Percentiles rank a stretch among this genome's conserved stretches.
Conservation (phyloP, 2,329 filamentous ascomycete species). For the Pseudogymnoascus sp. region DNA sequence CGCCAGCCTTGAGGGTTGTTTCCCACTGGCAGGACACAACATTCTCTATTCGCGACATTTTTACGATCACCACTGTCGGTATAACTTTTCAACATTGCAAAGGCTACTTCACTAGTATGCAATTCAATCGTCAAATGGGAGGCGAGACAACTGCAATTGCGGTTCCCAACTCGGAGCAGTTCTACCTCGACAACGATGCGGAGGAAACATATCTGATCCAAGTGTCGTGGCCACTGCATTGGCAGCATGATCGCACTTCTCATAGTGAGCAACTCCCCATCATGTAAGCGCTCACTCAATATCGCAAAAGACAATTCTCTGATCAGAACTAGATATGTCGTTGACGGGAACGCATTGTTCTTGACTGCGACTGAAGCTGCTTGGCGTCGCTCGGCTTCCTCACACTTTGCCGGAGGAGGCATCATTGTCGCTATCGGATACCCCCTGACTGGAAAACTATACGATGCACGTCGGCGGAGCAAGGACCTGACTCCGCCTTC, state of each 20-base stretch:
- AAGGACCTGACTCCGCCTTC: neutral
- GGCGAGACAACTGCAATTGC: neutral
- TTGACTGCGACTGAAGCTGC: conserved; percentile 39
- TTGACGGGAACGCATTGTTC: conserved; percentile 34
- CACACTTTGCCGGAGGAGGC: conserved; percentile 37
- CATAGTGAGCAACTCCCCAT: conserved; percentile 34
- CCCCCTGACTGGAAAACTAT: conserved; percentile 43
- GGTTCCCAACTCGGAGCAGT: conserved; percentile 8
- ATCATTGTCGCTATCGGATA: conserved; percentile 42
- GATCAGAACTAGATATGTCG: conserved; percentile 37
- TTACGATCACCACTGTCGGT: neutral
- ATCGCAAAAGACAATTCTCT: conserved; percentile 28
- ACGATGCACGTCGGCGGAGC: conserved; percentile 21
- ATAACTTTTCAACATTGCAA: neutral
- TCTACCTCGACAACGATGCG: conserved; percentile 26
- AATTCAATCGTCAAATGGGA: neutral
- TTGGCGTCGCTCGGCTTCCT: conserved; percentile 35
- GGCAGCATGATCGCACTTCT: conserved; percentile 15
- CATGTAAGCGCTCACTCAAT: conserved; percentile 32
- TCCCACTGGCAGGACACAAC: neutral
- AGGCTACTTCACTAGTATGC: neutral
- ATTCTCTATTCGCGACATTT: neutral
- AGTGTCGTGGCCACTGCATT: conserved; percentile 32
- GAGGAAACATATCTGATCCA: conserved; percentile 34
- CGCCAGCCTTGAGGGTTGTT: neutral